Base-by-base conservation (phyloP, 1,284 basidiomycete genomes). In the Stygiomarasmius scandens region DNA sequence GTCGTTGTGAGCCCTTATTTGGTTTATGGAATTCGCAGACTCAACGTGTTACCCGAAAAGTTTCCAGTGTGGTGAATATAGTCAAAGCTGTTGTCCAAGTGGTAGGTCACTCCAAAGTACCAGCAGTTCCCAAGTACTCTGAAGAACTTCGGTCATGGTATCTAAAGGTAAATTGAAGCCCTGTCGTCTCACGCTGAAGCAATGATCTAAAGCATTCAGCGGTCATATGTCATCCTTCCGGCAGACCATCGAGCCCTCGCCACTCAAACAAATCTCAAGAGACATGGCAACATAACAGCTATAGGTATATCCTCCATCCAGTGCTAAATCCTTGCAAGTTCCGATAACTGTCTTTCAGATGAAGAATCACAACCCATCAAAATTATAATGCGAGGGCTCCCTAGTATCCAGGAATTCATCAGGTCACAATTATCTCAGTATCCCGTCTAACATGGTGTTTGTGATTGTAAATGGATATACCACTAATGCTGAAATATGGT, bases 71-170 rank as follows among this genome's bases (percentile, higher is more conserved):
- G 47, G 83, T 85, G 74, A 77, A 75, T 63, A 77, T 74, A 24
- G 89, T 93, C 22, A 82, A 81, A 61, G 86, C 84, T 2, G 82
- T 95, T 1, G 78, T 93, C 14, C 91, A 94, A 66, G 86, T 95
- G 20, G 83, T 92, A 3, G 92, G 92, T 2, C 76, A 84, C 59
- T 79, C 85, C 52, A 79, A 76, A 50, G 72, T 84, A 49, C 89
- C 89, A 0, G 61, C 76, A 20, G 75, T 77, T 36, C 83, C 87
- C 16, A 79, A 76, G 57, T 77, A 83, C 54, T 69, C 77, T 6
- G 74, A 77, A 11, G 81, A 80, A 5, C 71, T 87, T 1, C 76
- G 79, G 27, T 63, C 70, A 24, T 92, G 89, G 90, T 92, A 91
- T 71, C 73, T 73, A 51, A 77, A 84, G 69, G 89, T 87, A 64